Base-by-base conservation (phyloP, 345 rosid genomes). In the Gossypium rotundifolium region DNA sequence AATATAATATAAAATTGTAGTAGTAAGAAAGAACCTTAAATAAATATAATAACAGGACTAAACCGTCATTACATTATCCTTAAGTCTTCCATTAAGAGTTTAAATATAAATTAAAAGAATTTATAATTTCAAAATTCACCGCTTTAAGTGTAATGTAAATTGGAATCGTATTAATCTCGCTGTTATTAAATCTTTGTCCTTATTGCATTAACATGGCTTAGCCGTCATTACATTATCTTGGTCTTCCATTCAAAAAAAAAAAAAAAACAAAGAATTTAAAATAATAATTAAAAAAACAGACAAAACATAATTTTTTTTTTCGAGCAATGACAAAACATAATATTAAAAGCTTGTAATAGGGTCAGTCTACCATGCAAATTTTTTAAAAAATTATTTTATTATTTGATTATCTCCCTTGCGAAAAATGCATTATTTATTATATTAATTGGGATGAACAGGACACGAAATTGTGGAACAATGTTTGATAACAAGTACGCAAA, bases 161-260 rank as follows among this genome's bases (percentile, higher is more conserved):
- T 29, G 0, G 4, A 29, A 0, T 29, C 4, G 0, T 29, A 29
- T 29, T 29, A 29, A 29, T 29, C 4, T 3, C 0, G 4, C 3
- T 29, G 33, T 3, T 29, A 0, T 29, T 29, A 29, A 29, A 29
- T 29, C 4, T 3, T 29, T 29, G 0, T 29, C 0, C 4, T 29
- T 29, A 29, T 29, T 29, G 3, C 0, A 0, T 29, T 53, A 51
- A 55, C 76, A 66, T 45, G 40, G 63, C 64, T 67, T 53, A 71
- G 59, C 79, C 76, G 74, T 61, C 83, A 71, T 51, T 78, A 54
- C 54, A 69, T 84, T 71, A 52, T 71, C 72, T 55, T 25, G 2
- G 22, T 17, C 45, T 62, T 40, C 6, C 45, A 8, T 73, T 18
- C 23, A 66, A 33, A 46, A 22, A 22, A 12, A 12, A 14, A 66